Conservation (phyloP, 352 stramenopile genomes). For the Phytophthora sp. region DNA sequence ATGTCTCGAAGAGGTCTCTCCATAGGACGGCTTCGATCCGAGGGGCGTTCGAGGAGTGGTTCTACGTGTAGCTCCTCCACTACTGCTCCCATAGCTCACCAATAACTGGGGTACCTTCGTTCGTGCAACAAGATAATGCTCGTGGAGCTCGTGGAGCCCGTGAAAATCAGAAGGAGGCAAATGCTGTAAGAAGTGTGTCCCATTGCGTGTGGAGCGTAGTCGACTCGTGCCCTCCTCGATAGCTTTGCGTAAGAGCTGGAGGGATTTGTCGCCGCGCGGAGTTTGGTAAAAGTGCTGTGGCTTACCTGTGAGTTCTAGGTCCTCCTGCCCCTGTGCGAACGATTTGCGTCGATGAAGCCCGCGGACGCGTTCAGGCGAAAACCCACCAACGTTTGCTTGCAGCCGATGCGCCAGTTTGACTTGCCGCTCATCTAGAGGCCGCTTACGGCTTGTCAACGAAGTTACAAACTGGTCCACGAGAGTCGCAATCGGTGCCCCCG, state of each 20-base stretch:
- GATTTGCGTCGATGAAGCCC: conserved; percentile 31
- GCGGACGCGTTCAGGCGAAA: conserved; percentile 53
- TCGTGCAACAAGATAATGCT: conserved; percentile 38
- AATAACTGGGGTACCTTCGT: not conserved
- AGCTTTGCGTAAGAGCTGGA: conserved; percentile 53
- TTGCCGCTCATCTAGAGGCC: conserved; percentile 52
- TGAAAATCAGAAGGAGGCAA: conserved; percentile 37
- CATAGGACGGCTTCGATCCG: not conserved
- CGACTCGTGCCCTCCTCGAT: conserved; percentile 59
- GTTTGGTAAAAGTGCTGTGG: conserved; percentile 14
- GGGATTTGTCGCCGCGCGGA: conserved; percentile 43
- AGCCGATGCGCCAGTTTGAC: conserved; percentile 57
- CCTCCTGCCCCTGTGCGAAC: not conserved
- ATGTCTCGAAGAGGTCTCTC: not conserved
- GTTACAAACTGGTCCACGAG: conserved; percentile 31
- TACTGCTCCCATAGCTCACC: not conserved
- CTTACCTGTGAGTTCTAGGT: not conserved
- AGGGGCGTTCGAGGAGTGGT: conserved; percentile 6
- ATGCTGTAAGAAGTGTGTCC: conserved; percentile 49
- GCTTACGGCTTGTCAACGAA: conserved; percentile 37
- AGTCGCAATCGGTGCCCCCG: conserved; percentile 4
- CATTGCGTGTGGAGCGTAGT: conserved; percentile 56
- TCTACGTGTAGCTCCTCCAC: conserved; percentile 1
- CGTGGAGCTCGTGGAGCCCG: conserved; percentile 44
- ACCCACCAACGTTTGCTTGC: conserved; percentile 53